Percentiles rank a stretch among this genome's conserved stretches.
These are phyloP conservation scores for Eucalyptus marginata DNA, from an alignment of 345 rosid genomes.

Conservation along the genomic window DNA sequence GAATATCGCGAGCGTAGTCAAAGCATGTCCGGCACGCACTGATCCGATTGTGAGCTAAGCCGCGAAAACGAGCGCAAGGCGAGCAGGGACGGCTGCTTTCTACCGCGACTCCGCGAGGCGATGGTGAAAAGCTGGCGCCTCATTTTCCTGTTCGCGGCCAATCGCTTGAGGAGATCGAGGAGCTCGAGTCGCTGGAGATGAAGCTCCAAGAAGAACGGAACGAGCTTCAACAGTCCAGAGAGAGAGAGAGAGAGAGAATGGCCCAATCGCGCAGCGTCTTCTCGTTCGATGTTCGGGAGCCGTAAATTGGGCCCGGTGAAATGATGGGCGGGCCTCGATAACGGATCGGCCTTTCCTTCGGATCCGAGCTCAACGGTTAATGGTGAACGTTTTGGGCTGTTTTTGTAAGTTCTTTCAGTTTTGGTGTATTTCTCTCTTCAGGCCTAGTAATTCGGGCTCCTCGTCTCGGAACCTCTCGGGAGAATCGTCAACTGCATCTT, in stretches of 20 bases:
- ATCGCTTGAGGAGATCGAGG: background rate
- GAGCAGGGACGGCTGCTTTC: background rate
- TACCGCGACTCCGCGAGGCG: background rate
- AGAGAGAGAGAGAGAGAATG: background rate
- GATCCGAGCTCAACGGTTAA: background rate
- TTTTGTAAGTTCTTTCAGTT: background rate
- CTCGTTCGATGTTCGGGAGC: background rate
- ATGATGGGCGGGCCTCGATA: background rate
- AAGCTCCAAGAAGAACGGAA: background rate
- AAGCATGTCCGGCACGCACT: conserved; percentile 1
- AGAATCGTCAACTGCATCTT: background rate
- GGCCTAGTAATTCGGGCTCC: background rate
- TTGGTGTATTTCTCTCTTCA: background rate
- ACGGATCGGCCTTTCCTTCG: background rate
- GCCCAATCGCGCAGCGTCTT: background rate
- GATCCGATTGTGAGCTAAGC: background rate
- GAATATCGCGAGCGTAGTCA: background rate
- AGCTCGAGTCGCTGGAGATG: background rate
- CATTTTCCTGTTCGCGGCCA: background rate
- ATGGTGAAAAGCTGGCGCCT: background rate
- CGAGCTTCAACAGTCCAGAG: background rate
- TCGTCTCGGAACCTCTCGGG: background rate
- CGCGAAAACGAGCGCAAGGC: conserved; percentile 21
- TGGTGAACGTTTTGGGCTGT: background rate
- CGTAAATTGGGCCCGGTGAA: background rate